Base-by-base conservation (phyloP, 140 eudicot genomes). In the Ambrosia hybrid region DNA sequence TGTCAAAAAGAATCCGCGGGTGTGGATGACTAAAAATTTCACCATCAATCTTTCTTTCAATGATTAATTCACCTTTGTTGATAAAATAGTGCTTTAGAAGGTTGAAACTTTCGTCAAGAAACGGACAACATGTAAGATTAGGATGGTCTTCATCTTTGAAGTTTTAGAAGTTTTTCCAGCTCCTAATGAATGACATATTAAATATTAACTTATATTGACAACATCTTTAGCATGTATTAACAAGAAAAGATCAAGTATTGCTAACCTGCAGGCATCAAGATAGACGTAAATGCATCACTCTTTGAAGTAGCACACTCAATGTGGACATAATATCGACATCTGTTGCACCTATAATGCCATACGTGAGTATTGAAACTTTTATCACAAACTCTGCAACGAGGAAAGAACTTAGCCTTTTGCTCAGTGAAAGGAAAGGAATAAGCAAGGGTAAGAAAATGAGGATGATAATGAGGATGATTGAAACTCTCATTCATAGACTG, bases 321-420 rank as follows among this genome's bases (percentile, higher is more conserved):
- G 43, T 65, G 70, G 56, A 37, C 70, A 30, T 65, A 65, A 9
- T 41, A 65, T 43, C 8, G 37, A 43, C 70, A 65, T 43, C 9
- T 65, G 16, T 43, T 13, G 9, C 70, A 65, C 15, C 52, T 65
- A 15, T 65, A 65, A 65, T 38, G 70, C 70, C 70, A 65, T 3
- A 7, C 0, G 14, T 3, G 1, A 6, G 6, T 0, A 15, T 3
- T 1, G 37, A 65, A n/a, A 12, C 26, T 0, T 0, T 15, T 1
- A 14, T 39, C 6, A 41, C 70, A 65, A 39, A 65, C 70, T 15
- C 34, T 65, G 37, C 70, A 65, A 5, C 14, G 1, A 7, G 53
- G 70, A 65, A n/a, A 6, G 37, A n/a, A 65, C 3, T 15, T 39
- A 14, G 14, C n/a, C 14, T 2, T 3, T 5, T 2, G 1, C 10